Percentiles rank a stretch among this genome's conserved stretches.
Conservation (phyloP, 768 basidiomycete species). For the Scleroderma bovista region DNA sequence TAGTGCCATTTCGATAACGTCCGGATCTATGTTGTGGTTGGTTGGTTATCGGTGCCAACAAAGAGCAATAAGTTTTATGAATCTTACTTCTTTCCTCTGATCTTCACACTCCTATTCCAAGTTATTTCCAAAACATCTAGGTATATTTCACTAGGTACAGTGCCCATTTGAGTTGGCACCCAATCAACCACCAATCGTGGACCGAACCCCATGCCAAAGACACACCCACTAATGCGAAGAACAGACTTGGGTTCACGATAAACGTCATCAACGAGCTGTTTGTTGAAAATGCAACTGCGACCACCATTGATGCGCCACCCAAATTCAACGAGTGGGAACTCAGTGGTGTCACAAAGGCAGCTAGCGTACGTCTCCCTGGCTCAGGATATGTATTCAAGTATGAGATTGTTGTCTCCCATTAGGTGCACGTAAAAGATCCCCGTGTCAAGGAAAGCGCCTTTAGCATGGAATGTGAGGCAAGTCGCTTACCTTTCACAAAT, state of each 20-base stretch:
- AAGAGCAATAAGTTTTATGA: too few relatives aligned
- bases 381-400: not conserved
- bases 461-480: conserved; percentile 39
- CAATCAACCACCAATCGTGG: conserved; percentile 27
- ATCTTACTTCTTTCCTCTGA: too few relatives aligned
- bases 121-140: too few relatives aligned
- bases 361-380: conserved; percentile 22
- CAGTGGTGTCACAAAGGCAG: conserved; percentile 37
- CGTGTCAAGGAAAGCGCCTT: conserved; percentile 42
- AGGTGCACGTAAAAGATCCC: conserved; percentile 34
- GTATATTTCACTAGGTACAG: too few relatives aligned
- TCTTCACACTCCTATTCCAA: too few relatives aligned
- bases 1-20: too few relatives aligned
- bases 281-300: conserved; percentile 33
- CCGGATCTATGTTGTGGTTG: too few relatives aligned
- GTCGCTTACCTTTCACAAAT: not conserved
- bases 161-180: conserved; percentile 8
- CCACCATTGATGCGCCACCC: conserved; percentile 33
- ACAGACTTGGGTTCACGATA: conserved; percentile 43
- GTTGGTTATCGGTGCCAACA: too few relatives aligned
- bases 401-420: not conserved
- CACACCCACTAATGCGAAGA: conserved; percentile 41
- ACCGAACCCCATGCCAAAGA: conserved; percentile 32
- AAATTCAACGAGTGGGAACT: conserved; percentile 37
- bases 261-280: conserved; percentile 54